These are phyloP conservation scores for Neospora caninum DNA, from an alignment of 169 alveolate species.

Conservation along the genomic window DNA sequence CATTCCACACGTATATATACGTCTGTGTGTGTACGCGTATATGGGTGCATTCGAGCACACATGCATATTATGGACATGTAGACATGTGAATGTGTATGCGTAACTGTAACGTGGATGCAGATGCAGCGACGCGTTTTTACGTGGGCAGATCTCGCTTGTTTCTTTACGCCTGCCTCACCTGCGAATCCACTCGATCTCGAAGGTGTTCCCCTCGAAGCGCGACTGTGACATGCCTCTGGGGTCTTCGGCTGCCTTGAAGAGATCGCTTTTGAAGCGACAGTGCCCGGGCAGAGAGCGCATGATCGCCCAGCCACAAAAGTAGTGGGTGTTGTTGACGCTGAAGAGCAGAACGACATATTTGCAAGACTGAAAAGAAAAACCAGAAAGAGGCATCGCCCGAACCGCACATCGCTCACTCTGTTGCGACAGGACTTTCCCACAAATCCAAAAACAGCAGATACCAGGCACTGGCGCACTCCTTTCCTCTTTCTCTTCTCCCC, in stretches of 20 bases:
- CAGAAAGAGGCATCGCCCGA: neutral
- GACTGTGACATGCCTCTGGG: neutral
- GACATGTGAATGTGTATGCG: too few relatives aligned
- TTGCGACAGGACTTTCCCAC: neutral
- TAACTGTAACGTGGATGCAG: too few relatives aligned
- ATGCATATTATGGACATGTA: too few relatives aligned
- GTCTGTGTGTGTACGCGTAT: neutral
- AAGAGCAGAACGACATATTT: neutral
- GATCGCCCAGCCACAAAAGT: slow-evolving; percentile 37
- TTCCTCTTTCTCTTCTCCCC: neutral
- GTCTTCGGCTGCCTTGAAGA: neutral
- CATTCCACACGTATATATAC: too few relatives aligned
- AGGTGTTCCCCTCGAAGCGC: slow-evolving; percentile 26
- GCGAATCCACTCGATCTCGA: slow-evolving; percentile 10
- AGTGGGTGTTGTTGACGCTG: slow-evolving; percentile 25
- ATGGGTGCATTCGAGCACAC: neutral
- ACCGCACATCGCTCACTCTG: too few relatives aligned
- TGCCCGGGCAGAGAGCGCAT: slow-evolving; percentile 22
- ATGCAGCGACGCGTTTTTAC: too few relatives aligned
- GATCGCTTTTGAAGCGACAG: slow-evolving; percentile 5
- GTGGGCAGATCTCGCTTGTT: too few relatives aligned
- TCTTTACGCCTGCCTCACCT: neutral
- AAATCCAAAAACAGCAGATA: neutral
- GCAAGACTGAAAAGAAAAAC: neutral
- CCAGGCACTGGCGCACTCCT: neutral